phyloP scores from a whole-genome alignment of 192 early-diverging fungal genomes.

The Coemansia sp. region DNA sequence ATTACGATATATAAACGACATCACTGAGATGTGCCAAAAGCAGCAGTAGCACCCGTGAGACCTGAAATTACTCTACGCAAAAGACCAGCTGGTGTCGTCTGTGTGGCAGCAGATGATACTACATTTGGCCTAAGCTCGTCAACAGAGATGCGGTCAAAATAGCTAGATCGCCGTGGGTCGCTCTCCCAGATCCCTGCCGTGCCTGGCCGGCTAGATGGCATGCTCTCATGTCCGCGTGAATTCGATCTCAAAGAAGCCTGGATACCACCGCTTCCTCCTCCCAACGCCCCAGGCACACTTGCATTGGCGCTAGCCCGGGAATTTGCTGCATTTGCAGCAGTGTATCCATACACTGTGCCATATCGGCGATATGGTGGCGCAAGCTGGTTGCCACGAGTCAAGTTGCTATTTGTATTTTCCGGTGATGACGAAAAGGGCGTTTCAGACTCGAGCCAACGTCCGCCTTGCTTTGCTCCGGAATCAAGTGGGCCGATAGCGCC shows the following conservation, averaged over 20 bases:
- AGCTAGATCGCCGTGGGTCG: constrained; percentile 43
- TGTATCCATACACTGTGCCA: constrained; percentile 47
- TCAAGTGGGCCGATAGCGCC: constrained; percentile 21
- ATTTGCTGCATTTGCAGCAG: constrained; percentile 16
- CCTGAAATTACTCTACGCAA: constrained; percentile 47
- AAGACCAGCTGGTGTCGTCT: constrained; percentile 18
- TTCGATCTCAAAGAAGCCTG: neutral
- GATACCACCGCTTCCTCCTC: neutral
- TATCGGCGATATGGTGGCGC: constrained; percentile 43
- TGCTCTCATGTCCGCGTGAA: constrained; percentile 31
- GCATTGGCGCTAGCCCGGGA: neutral
- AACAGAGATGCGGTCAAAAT: constrained; percentile 50
- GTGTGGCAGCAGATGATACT: constrained; percentile 17
- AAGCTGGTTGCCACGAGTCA: constrained; percentile 14
- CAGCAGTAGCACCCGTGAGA: constrained; percentile 29
- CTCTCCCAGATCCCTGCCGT: constrained; percentile 36
- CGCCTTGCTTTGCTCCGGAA: neutral
- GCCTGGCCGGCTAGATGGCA: constrained; percentile 11
- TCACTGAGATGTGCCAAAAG: constrained; percentile 42
- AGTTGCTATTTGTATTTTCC: constrained; percentile 5
- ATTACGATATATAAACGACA: neutral
- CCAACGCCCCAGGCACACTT: neutral
- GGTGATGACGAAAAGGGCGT: constrained; percentile 17
- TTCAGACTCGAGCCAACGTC: constrained; percentile 7
- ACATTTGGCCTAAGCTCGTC: constrained; percentile 36